Evolutionary conservation across 768 basidiomycete species (phyloP).

Genomic region (Lactifluus echinatus): DNA sequence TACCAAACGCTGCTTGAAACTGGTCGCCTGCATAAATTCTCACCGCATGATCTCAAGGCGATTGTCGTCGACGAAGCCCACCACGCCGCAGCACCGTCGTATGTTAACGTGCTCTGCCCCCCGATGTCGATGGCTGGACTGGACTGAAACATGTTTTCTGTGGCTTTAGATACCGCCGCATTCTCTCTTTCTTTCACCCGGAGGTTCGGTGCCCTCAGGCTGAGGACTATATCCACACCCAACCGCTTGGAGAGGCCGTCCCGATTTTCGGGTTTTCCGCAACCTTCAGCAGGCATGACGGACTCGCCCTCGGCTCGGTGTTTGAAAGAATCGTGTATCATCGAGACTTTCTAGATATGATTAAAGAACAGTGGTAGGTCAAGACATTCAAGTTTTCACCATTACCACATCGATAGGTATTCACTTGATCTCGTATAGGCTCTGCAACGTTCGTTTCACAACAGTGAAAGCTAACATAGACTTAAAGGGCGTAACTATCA

Average conservation of each 20-base stretch:
- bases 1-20: slow-evolving; percentile 73
- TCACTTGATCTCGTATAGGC: slow-evolving; percentile 35
- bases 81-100: slow-evolving; percentile 91
- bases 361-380: slow-evolving; percentile 77
- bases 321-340: slow-evolving; percentile 93
- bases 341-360: slow-evolving; percentile 84
- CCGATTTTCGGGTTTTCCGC: slow-evolving; percentile 94
- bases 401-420: not conserved
- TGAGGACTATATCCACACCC: slow-evolving; percentile 29
- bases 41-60: slow-evolving; percentile 55
- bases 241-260: slow-evolving; percentile 37
- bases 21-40: slow-evolving; percentile 65
- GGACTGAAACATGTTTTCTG: slow-evolving; percentile 8
- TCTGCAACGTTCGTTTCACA: slow-evolving; percentile 82
- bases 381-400: not conserved
- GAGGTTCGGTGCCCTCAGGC: slow-evolving; percentile 53
- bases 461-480: slow-evolving; percentile 69
- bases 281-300: slow-evolving; percentile 89
- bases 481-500: slow-evolving; percentile 58
- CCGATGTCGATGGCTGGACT: no score
- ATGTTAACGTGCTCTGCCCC: slow-evolving; percentile 29
- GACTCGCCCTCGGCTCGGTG: slow-evolving; percentile 77
- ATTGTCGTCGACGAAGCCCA: slow-evolving; percentile 92
- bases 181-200: slow-evolving; percentile 76
- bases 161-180: slow-evolving; percentile 58